These are phyloP conservation scores for Apiospora aurea DNA, from an alignment of 2,329 filamentous ascomycete species.

Conservation along the genomic window DNA sequence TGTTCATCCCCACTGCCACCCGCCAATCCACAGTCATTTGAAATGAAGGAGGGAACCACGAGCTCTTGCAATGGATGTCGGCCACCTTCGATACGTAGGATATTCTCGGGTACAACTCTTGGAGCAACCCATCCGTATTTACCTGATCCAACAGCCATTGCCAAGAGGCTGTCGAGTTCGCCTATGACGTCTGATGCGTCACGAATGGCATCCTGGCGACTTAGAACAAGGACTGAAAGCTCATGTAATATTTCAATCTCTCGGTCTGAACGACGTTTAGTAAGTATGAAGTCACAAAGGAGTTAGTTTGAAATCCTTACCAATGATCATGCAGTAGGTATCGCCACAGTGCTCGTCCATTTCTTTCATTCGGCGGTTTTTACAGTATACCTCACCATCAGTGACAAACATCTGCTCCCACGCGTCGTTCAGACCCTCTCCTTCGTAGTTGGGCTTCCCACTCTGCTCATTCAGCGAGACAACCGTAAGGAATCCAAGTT, in stretches of 20 bases:
- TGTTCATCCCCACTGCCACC: constrained; percentile 60
- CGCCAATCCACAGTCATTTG: constrained; percentile 77
- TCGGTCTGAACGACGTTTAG: constrained; percentile 62
- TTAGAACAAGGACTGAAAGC: constrained; percentile 74
- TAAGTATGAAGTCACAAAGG: background rate
- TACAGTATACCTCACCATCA: constrained; percentile 80
- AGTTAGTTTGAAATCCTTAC: constrained; percentile 51
- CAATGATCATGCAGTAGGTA: constrained; percentile 82
- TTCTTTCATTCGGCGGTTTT: constrained; percentile 80
- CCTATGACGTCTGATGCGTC: constrained; percentile 81
- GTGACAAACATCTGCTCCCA: constrained; percentile 85
- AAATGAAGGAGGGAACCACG: constrained; percentile 79
- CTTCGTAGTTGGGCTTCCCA: constrained; percentile 68
- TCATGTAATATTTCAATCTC: constrained; percentile 89
- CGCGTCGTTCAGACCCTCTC: constrained; percentile 59
- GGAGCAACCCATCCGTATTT: constrained; percentile 77
- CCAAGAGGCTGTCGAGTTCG: constrained; percentile 85
- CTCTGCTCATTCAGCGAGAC: constrained; percentile 68
- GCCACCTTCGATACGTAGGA: constrained; percentile 78
- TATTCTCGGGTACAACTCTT: constrained; percentile 71
- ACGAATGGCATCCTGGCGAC: constrained; percentile 71
- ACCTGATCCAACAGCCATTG: constrained; percentile 78
- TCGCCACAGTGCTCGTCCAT: constrained; percentile 86
- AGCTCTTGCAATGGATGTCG: constrained; percentile 89
- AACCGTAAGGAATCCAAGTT: constrained; percentile 87